Conservation (phyloP, 768 basidiomycete genomes). For the Lentinula detonsa region DNA sequence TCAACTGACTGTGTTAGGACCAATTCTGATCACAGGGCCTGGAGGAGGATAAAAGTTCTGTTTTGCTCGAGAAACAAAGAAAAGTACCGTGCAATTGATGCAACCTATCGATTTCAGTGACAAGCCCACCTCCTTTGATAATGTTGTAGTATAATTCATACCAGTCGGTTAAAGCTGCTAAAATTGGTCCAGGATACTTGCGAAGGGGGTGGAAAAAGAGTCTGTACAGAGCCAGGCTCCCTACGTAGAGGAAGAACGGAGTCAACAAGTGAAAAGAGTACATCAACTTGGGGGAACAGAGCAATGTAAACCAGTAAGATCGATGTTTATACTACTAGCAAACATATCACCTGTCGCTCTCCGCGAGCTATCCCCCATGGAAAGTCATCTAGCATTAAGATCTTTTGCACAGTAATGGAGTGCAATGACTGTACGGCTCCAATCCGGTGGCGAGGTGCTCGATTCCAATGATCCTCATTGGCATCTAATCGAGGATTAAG, state of each 20-base stretch:
- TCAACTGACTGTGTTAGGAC: conserved; percentile 27
- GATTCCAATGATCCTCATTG: too few relatives aligned
- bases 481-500: too few relatives aligned
- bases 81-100: conserved; percentile 20
- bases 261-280: neutral
- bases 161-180: conserved; percentile 20
- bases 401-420: too few relatives aligned
- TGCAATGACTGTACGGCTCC: too few relatives aligned
- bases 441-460: too few relatives aligned
- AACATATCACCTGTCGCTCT: neutral
- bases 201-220: conserved; percentile 22
- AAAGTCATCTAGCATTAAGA: too few relatives aligned
- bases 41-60: neutral
- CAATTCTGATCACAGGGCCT: conserved; percentile 31
- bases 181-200: conserved; percentile 22
- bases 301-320: neutral
- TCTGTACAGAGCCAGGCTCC: conserved; percentile 7
- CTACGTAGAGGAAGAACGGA: neutral
- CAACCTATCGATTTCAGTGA: conserved; percentile 19
- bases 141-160: conserved; percentile 23
- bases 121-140: conserved; percentile 17
- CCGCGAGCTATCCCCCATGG: too few relatives aligned
- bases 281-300: neutral
- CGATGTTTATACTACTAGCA: neutral
- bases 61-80: neutral